Evolutionary conservation across 2,329 filamentous ascomycete genomes (phyloP), one percentile per base, ranked within the genome.

Genomic region (Zelopaecilomyces penicillatus): DNA sequence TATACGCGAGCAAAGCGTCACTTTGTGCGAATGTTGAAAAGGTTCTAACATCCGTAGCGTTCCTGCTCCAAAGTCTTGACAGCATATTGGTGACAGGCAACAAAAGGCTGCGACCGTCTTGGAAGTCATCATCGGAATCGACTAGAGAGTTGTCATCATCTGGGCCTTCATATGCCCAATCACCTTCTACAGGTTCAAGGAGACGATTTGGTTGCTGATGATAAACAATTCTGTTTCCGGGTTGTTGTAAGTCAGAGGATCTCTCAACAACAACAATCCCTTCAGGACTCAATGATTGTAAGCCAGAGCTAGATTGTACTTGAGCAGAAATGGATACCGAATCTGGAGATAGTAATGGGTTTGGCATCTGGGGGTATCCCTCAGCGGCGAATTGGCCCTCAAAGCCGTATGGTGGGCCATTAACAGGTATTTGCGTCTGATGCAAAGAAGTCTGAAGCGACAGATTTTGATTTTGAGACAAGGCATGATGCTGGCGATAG

Each of bases 141-240:
- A 66, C 70, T 66, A 82, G 76, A 26, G 74, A 80, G n/a, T 70
- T 73, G 49, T 83, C 79, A 44, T 84, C 79, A 34, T 78, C 76
- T 31, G 54, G 52, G 9, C 55, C 39, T 11, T 59, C 55, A 31
- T 53, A 44, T 70, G 51, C 49, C 32, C 55, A 50, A 26, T 48
- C 44, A 2, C 42, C 43, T 1, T 49, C 49, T n/a, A 50, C 39
- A 10, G 44, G 27, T 41, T 41, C 38, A 8, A 37, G 3, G 1
- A 37, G 5, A 32, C n/a, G 6, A 35, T 12, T 26, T 12, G 36
- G 12, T 19, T 19, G 19, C 19, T 19, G 19, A 19, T 19, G 19
- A 19, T 19, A 19, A 19, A 19, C 19, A 19, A 19, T 19, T 19
- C 19, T 19, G 19, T 19, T 19, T 19, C 19, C 19, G 3, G 19